Evolutionary conservation across 352 stramenopile genomes (phyloP), one percentile per base, ranked within the genome.

Genomic region (Phytophthora aleatoria): DNA sequence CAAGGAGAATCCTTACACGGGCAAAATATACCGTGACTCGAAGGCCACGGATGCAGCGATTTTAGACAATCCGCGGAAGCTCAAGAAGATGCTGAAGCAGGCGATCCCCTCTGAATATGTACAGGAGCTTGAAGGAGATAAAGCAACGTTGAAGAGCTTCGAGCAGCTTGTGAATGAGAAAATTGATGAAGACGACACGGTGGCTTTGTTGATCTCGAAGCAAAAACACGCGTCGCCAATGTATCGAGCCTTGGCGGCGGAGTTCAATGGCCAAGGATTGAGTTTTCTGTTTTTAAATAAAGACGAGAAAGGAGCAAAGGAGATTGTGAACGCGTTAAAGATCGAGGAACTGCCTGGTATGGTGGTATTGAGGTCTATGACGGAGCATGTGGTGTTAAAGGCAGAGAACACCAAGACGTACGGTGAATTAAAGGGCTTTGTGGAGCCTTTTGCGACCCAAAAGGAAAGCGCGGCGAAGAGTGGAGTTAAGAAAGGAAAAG

Each of bases 1-100:
- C 0, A 81, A 90, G 30, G 63, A 77, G 69, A 94, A 94, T 52
- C 85, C 85, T 7, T 94, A 94, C 64, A 91, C 83, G 15, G 73
- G 76, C 13, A 78, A 79, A 48, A 50, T 76, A 53, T 94, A 92
- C 51, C 73, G 85, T 43, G 72, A 86, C 36, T 62, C 83, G 11
- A 61, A 69, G 41, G 38, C 77, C 13, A 53, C 53, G 20, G 69
- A 83, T 13, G 57, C 74, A 1, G 31, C 55, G 8, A 50, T 87
- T 44, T 64, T 89, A 16, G 54, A 85, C 12, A 68, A 88, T 26
- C 70, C 73, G 30, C 45, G 72, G 15, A 84, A 87, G 57, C 48
- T 94, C 5, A 89, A 89, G 61, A 79, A 76, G 59, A 55, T 85
- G 57, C 58, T 92, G 33, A 85, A 83, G 42, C 76, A 90, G 28